Evolutionary conservation across 495 filamentous ascomycete genomes (phyloP), one percentile per base, ranked within the genome.

Genomic region (Collariella sp.): DNA sequence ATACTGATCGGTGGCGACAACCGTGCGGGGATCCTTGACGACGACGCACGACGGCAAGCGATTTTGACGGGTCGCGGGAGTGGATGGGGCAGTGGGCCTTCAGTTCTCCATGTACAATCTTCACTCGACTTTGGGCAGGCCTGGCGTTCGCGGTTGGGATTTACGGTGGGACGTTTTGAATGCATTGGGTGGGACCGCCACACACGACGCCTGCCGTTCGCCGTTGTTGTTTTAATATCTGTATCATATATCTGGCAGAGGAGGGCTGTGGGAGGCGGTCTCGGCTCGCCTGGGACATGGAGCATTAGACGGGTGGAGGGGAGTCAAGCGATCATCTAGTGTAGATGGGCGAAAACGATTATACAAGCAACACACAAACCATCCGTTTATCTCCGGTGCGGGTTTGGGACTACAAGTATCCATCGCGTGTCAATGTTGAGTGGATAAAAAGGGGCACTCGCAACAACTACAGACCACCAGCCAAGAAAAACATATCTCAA

Each of bases 91-190:
- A 19, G 13, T 12, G 33, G 29, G 4, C 19, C 31, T 12, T 44
- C 29, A 15, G 23, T 10, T 29, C 33, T 16, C 54, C 26, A 43
- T 52, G 48, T 57, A 61, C 42, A 55, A 61, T 74, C 72, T 75
- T 73, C 71, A 73, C 71, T 73, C 72, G 71, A 73, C 61, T 68
- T 65, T 60, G 58, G 70, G 71, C 71, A 72, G 70, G 72, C 68
- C 58, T 62, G 72, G 72, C 70, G 72, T 75, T 53, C 22, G 43
- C 23, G 52, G 36, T 54, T 40, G 34, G 44, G 52, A 42, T 40
- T 46, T 54, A 29, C 5, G 52, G 40, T 5, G 39, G 35, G 24
- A 22, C 13, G 36, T 40, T 39, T 41, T 18, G 40, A 36, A 20
- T 22, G 50, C 50, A 46, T 53, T 45, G 50, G 50, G 41, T 39